Evolutionary conservation across 1,284 basidiomycete species (phyloP), one percentile per base, ranked within the genome.

Genomic region (Irpex lacteus): DNA sequence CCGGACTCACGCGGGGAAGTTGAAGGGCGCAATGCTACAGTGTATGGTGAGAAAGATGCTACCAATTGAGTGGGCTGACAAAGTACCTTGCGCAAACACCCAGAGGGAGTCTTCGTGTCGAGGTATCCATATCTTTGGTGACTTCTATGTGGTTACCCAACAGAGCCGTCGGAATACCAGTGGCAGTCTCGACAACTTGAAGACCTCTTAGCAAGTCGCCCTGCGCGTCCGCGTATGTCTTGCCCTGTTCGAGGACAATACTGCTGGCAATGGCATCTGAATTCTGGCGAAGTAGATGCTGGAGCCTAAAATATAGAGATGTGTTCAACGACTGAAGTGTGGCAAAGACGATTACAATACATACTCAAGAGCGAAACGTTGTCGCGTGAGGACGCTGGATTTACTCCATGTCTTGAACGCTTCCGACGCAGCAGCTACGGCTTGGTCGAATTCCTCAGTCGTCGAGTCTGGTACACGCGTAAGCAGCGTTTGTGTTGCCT

Each of bases 71-170:
- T 9, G 13, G 0, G 0, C 13, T 0, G 3, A 55, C 63, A 47
- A 55, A 32, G 50, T 59, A 86, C 87, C 87, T 90, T 65, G 92
- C 85, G 67, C 91, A 93, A 44, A 94, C 90, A 66, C 92, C 91
- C 19, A 95, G 79, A 4, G 94, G 92, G 40, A 93, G 76, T 66
- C 87, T 86, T 55, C 95, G 85, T 21, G 90, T 90, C 66, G 93
- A 90, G 7, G 97, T 98, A 75, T 98, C 97, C 97, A 98, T 99
- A 74, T 98, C 96, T 77, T 90, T 95, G 77, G 92, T 93, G 6
- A 97, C 95, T 83, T 98, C 97, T 61, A 98, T 80, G 73, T 96
- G 95, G 68, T 98, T 92, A 2, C 95, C 96, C 59, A 98, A 82
- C 21, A 98, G 78, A 11, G 88, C 90, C 0, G 89, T 89, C 0